These are phyloP conservation scores for Chaetoceros tenuissimus DNA, from an alignment of 108 stramenopile genomes.

Conservation along the genomic window DNA sequence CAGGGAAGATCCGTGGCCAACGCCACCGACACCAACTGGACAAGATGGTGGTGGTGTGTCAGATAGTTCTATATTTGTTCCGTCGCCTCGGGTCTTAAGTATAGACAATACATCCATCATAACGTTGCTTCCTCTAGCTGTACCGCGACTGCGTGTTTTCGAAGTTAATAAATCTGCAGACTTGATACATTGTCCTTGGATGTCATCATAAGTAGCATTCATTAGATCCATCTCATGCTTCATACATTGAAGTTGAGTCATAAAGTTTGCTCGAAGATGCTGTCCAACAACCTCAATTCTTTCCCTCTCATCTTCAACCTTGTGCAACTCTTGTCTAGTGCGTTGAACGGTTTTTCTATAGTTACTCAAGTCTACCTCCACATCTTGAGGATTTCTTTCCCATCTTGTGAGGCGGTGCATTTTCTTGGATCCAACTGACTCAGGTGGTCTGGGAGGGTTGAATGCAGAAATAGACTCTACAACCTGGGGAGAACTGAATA, in stretches of 20 bases:
- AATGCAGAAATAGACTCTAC: constrained; percentile 69
- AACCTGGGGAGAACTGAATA: constrained; percentile 28
- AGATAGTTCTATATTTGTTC: constrained; percentile 4
- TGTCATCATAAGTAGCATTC: constrained; percentile 30
- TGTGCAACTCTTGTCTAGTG: constrained; percentile 58
- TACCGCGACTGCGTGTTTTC: constrained; percentile 40
- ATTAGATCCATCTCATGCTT: constrained; percentile 43
- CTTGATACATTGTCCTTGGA: constrained; percentile 48
- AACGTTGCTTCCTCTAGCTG: constrained; percentile 28
- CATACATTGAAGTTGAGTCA: constrained; percentile 41
- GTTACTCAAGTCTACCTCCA: constrained; percentile 62
- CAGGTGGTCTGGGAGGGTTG: constrained; percentile 82
- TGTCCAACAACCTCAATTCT: constrained; percentile 50
- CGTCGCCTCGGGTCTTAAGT: constrained; percentile 33
- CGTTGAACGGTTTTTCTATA: constrained; percentile 72
- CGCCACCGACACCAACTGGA: constrained; percentile 35
- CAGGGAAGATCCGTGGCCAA: constrained; percentile 7
- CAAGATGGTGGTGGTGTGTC: background rate
- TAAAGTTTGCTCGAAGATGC: constrained; percentile 51
- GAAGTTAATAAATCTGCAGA: constrained; percentile 43
- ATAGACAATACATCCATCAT: constrained; percentile 64
- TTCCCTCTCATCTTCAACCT: constrained; percentile 39
- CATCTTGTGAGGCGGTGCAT: constrained; percentile 72
- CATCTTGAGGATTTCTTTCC: constrained; percentile 68
- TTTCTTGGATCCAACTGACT: constrained; percentile 69